phyloP scores from a whole-genome alignment of 2,329 filamentous ascomycete species.

The Ophiostoma himal-ulmi region DNA sequence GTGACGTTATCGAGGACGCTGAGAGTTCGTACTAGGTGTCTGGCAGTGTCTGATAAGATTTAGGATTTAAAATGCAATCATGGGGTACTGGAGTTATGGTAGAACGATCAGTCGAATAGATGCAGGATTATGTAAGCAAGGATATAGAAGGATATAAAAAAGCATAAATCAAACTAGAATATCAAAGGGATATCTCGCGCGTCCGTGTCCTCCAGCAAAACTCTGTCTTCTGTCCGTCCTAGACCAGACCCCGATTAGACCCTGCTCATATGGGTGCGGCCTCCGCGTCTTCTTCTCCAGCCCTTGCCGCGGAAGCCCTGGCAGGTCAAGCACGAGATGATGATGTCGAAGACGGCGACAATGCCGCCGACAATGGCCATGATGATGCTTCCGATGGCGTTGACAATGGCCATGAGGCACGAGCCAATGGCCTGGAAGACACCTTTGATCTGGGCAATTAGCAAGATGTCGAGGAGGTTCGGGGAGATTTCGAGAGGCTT shows the following conservation, averaged over 20 bases:
- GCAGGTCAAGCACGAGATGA: conserved; percentile 61
- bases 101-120: background rate
- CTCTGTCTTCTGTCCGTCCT: background rate
- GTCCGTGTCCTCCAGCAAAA: background rate
- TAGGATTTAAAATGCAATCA: background rate
- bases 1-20: conserved; percentile 50
- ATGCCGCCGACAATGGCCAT: conserved; percentile 63
- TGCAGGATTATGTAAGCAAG: background rate
- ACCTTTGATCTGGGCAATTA: conserved; percentile 40
- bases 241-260: conserved; percentile 10
- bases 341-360: conserved; percentile 57
- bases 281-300: conserved; percentile 22
- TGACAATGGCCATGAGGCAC: conserved; percentile 62
- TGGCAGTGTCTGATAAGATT: background rate
- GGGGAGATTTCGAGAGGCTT: background rate
- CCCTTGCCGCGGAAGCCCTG: conserved; percentile 38
- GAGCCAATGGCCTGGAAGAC: conserved; percentile 59
- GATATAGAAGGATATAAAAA: too few relatives aligned
- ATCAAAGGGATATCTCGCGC: conserved; percentile 5
- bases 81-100: background rate
- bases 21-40: background rate
- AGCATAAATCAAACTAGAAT: background rate
- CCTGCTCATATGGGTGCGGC: conserved; percentile 16
- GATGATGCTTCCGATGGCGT: conserved; percentile 59
- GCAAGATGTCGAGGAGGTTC: background rate